Conservation (phyloP, 2,329 filamentous ascomycete genomes). For the Leptosphaerulina australis region DNA sequence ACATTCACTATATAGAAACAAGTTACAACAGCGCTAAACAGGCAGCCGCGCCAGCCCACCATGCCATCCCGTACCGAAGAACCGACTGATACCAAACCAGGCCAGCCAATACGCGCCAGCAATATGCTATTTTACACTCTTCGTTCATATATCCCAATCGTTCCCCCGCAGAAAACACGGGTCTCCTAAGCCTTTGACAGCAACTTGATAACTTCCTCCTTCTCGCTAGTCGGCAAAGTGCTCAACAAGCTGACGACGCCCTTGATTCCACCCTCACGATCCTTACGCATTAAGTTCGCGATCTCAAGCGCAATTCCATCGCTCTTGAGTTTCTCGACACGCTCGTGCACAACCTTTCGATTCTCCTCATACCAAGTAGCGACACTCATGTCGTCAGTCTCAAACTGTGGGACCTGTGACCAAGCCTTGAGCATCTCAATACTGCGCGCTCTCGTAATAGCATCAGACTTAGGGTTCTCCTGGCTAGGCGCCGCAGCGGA, state of each 20-base stretch:
- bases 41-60: conserved; percentile 5
- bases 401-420: conserved; percentile 78
- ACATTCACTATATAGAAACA: conserved; percentile 2
- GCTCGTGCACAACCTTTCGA: conserved; percentile 78
- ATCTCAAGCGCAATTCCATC: conserved; percentile 74
- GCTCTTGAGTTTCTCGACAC: conserved; percentile 82
- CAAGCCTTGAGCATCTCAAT: conserved; percentile 81
- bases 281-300: conserved; percentile 69
- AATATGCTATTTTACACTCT: conserved; percentile 15
- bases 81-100: no score
- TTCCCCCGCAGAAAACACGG: neutral
- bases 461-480: conserved; percentile 46
- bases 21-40: conserved; percentile 11
- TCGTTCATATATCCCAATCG: neutral
- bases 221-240: conserved; percentile 86
- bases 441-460: conserved; percentile 66
- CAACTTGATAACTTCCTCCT: conserved; percentile 76
- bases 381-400: conserved; percentile 79
- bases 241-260: conserved; percentile 85
- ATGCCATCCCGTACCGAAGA: neutral
- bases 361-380: conserved; percentile 97
- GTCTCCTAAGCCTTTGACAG: conserved; percentile 50
- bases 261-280: conserved; percentile 75
- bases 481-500: conserved; percentile 51
- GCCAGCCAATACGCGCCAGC: conserved; percentile 8